phyloP scores from a whole-genome alignment of 331 rosid species.

The Saraca asoca region DNA sequence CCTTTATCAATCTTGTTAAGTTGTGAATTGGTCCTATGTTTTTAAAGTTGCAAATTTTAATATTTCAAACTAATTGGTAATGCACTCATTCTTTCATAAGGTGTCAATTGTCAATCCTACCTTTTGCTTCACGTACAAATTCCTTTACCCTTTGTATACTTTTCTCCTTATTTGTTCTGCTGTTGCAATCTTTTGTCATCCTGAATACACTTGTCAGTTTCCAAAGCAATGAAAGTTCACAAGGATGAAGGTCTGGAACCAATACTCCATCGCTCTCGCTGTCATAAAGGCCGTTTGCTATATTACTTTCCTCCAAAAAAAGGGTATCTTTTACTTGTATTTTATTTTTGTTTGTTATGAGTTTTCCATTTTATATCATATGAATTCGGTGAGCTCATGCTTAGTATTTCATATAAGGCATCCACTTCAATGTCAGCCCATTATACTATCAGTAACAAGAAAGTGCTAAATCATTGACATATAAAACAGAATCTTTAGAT shows the following conservation, averaged over 20 bases:
- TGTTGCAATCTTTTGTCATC: conserved; percentile 33
- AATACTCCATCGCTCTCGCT: conserved; percentile 72
- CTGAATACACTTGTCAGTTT: conserved; percentile 55
- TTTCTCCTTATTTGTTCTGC: conserved; percentile 28
- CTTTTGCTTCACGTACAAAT: conserved; percentile 6
- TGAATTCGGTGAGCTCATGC: conserved; percentile 14
- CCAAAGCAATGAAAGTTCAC: conserved; percentile 56
- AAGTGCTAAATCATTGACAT: too few species aligned
- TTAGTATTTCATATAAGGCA: background rate
- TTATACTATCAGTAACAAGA: too few species aligned
- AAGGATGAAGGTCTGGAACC: conserved; percentile 76
- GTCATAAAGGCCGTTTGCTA: conserved; percentile 95
- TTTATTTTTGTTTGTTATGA: conserved; percentile 24
- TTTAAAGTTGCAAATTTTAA: conserved; percentile 7
- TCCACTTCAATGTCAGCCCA: too few species aligned
- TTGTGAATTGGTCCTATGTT: conserved; percentile 15
- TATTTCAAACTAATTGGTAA: background rate
- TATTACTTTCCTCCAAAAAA: conserved; percentile 80
- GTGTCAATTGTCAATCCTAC: conserved; percentile 13
- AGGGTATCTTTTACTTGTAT: conserved; percentile 46
- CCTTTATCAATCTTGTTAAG: background rate
- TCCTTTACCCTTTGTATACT: conserved; percentile 6
- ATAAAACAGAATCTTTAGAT: too few species aligned
- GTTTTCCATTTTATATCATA: conserved; percentile 24
- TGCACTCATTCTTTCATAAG: conserved; percentile 14